phyloP scores from a whole-genome alignment of 1,284 basidiomycete species.

The Cryptococcus sp. region DNA sequence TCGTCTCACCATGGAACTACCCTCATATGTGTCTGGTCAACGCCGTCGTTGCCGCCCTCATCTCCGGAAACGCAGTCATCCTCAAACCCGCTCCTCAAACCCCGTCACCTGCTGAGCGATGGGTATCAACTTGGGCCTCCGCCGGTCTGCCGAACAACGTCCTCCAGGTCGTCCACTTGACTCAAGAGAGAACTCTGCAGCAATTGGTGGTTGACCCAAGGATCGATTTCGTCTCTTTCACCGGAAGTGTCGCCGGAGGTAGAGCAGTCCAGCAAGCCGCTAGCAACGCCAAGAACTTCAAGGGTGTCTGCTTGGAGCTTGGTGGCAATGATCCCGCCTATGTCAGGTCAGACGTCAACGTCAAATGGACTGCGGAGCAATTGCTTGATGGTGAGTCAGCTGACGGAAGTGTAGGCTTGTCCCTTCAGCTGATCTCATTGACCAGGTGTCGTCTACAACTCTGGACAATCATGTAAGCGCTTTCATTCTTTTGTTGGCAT shows the following conservation, averaged over 20 bases:
- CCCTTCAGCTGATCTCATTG: slow-evolving; percentile 2
- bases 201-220: slow-evolving; percentile 67
- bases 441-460: slow-evolving; percentile 87
- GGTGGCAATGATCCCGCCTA: slow-evolving; percentile 82
- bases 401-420: background rate
- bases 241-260: slow-evolving; percentile 70
- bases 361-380: slow-evolving; percentile 78
- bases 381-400: slow-evolving; percentile 75
- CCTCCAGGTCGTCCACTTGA: slow-evolving; percentile 78
- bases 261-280: slow-evolving; percentile 52
- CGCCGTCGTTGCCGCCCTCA: slow-evolving; percentile 81
- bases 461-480: slow-evolving; percentile 75
- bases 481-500: background rate
- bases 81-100: slow-evolving; percentile 96
- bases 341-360: slow-evolving; percentile 79
- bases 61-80: slow-evolving; percentile 82
- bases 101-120: slow-evolving; percentile 79
- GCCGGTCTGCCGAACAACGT: slow-evolving; percentile 78
- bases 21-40: slow-evolving; percentile 89
- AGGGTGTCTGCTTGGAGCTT: slow-evolving; percentile 68
- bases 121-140: slow-evolving; percentile 65
- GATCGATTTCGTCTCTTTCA: slow-evolving; percentile 84
- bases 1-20: slow-evolving; percentile 61
- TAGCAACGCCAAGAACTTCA: slow-evolving; percentile 64
- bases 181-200: slow-evolving; percentile 63